A percentile compares a stretch with the other conserved stretches of the same genome.
Conservation (phyloP, 768 basidiomycete species). For the Pholiota molesta region DNA sequence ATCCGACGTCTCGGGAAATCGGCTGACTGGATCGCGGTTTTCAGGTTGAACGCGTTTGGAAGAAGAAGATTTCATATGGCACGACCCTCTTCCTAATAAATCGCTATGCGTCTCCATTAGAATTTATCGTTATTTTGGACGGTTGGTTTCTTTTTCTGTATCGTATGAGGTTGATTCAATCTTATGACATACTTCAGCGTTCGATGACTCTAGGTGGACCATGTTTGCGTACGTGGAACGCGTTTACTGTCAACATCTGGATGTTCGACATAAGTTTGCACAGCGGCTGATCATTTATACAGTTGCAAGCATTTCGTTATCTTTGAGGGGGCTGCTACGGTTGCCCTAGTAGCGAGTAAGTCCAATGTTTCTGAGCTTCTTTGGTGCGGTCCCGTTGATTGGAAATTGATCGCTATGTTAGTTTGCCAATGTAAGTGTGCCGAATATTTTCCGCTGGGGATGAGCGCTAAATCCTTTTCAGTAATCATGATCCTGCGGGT, state of each 20-base stretch:
- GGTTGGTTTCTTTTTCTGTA: conserved; percentile 7
- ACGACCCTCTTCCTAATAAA: conserved; percentile 33
- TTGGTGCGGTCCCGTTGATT: neutral
- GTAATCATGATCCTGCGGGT: conserved; percentile 36
- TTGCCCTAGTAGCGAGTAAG: conserved; percentile 29
- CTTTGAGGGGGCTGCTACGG: conserved; percentile 33
- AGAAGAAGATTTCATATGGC: conserved; percentile 24
- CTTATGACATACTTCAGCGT: conserved; percentile 7
- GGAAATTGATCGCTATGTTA: neutral
- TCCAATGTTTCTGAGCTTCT: conserved; percentile 5
- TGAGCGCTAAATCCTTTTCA: conserved; percentile 6
- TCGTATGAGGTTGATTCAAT: neutral
- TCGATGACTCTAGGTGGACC: conserved; percentile 20
- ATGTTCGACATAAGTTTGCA: too few species aligned
- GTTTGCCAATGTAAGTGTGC: conserved; percentile 25
- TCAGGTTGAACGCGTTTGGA: conserved; percentile 34
- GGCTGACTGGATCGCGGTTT: neutral
- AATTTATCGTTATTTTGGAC: conserved; percentile 25
- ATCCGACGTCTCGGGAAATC: neutral
- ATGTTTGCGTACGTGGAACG: conserved; percentile 5
- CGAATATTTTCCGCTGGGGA: neutral
- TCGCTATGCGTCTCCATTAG: conserved; percentile 30
- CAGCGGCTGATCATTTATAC: neutral
- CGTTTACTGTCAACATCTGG: neutral
- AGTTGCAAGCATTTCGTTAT: conserved; percentile 29